A percentile compares a stretch with the other conserved stretches of the same genome.
These are phyloP conservation scores for Effrenium voratum DNA, from an alignment of 73 alveolate genomes.

Conservation along the genomic window DNA sequence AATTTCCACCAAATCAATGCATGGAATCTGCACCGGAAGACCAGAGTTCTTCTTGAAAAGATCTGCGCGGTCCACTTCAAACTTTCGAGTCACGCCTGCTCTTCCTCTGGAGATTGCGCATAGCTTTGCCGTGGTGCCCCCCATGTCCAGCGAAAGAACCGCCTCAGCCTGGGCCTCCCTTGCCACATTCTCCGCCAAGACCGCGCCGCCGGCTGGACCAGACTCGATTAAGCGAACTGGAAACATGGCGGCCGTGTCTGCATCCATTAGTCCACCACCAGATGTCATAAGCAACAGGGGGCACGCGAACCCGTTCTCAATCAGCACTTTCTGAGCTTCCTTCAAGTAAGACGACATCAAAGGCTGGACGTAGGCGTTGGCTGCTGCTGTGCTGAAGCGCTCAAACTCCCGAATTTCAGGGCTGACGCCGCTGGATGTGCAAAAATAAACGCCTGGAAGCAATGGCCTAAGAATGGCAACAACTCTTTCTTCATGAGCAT, in stretches of 20 bases:
- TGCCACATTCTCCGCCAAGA: constrained; percentile 76
- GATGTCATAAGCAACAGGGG: constrained; percentile 88
- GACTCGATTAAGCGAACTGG: constrained; percentile 91
- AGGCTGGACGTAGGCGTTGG: constrained; percentile 90
- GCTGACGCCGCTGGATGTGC: constrained; percentile 84
- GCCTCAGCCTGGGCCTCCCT: constrained; percentile 55
- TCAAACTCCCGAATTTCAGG: constrained; percentile 92
- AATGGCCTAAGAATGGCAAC: constrained; percentile 54
- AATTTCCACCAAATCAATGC: constrained; percentile 84
- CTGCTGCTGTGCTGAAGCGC: constrained; percentile 93
- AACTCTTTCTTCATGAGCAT: constrained; percentile 72
- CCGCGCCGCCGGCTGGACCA: constrained; percentile 92
- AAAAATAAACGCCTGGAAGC: constrained; percentile 77
- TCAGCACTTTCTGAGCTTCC: constrained; percentile 52
- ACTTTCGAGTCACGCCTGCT: constrained; percentile 57
- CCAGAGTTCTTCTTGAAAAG: constrained; percentile 86
- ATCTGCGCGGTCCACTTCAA: constrained; percentile 82
- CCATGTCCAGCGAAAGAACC: constrained; percentile 85
- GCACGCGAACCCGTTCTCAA: constrained; percentile 33
- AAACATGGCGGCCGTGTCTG: constrained; percentile 64
- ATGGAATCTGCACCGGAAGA: constrained; percentile 73
- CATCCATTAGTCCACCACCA: constrained; percentile 94
- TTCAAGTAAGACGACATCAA: constrained; percentile 74
- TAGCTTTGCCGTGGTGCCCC: constrained; percentile 88
- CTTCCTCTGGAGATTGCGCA: constrained; percentile 60